Percentiles rank a stretch among this genome's conserved stretches.
Conservation (phyloP, 768 basidiomycete species). For the Gyrodon lividus region DNA sequence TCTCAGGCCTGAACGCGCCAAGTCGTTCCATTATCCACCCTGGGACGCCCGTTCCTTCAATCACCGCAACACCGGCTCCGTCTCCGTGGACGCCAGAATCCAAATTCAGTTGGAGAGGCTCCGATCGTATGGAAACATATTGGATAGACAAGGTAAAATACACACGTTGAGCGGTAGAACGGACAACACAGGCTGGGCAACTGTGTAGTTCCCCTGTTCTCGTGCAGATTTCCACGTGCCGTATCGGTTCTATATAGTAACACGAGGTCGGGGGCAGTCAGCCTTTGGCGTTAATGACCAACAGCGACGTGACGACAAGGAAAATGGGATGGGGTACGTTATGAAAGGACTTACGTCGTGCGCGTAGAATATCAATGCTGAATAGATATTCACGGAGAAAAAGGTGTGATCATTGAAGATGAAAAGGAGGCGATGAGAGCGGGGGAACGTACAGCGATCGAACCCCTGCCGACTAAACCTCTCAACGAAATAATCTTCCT, state of each 20-base stretch:
- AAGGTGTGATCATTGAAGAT: too few species aligned
- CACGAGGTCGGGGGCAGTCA: background rate
- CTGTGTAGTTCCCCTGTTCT: slow-evolving; percentile 43
- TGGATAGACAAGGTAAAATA: too few species aligned
- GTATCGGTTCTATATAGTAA: slow-evolving; percentile 35
- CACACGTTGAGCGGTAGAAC: slow-evolving; percentile 40
- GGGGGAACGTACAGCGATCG: slow-evolving; percentile 49
- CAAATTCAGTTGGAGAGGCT: background rate
- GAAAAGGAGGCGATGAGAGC: background rate
- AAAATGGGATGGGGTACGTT: background rate
- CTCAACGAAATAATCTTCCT: slow-evolving; percentile 72
- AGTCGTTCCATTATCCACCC: too few species aligned
- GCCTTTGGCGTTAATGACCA: background rate
- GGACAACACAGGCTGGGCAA: slow-evolving; percentile 40
- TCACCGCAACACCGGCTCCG: too few species aligned
- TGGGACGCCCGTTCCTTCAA: too few species aligned
- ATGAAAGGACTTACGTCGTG: slow-evolving; percentile 38
- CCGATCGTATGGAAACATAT: too few species aligned
- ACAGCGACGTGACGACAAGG: background rate
- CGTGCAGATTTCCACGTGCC: slow-evolving; percentile 37
- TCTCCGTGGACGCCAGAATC: too few species aligned
- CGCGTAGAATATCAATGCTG: slow-evolving; percentile 69
- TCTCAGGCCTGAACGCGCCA: too few species aligned
- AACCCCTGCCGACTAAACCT: slow-evolving; percentile 61
- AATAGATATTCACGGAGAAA: background rate